Base-by-base conservation (phyloP, 2,329 filamentous ascomycete species). In the Drechslerella stenobrocha region DNA sequence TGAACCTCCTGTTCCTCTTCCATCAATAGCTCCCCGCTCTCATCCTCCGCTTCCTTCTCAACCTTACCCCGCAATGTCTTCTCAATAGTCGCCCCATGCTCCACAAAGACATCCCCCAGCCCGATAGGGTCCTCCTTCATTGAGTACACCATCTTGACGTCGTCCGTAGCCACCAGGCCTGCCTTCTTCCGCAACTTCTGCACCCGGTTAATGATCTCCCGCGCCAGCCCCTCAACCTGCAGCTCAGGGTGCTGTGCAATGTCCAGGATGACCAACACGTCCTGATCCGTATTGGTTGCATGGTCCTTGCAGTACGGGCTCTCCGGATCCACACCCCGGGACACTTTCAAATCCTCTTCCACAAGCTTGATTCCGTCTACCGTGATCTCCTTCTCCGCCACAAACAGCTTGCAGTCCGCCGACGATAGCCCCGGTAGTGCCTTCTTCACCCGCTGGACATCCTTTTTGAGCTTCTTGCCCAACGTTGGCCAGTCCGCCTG, bases 401-500 rank as follows among this genome's bases (percentile, higher is more conserved):
- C 80, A 75, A 90, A 98, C 35, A 80, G 79, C 76, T 91, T 89
- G 67, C 96, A 90, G 72, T 96, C 83, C 8, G 89, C 84, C 72
- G 86, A 91, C 18, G 83, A 88, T 48, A 98, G 80, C 35, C 79
- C 81, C 3, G 91, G 91, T 45, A 98, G 79, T 1, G 89, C 90
- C 78, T 92, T 95, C 81, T 95, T 95, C 72, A 97, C 90, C 75
- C 87, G 89, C 71, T 86, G 84, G 71, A 90, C 89, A 74, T 96
- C 91, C 78, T 96, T 96, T 82, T 95, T 95, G 72, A 97, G 82
- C 80, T 97, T 97, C 83, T 96, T 96, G 71, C 93, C 93, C 13
- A 98, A 82, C 1, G 89, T 87, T 11, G 93, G 90, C 87, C 93
- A 96, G 77, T 98, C 93, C 5, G 90, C 91, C 35, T 83, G 84